These are phyloP conservation scores for Rubroboletus pulcherrimus DNA, from an alignment of 768 basidiomycete genomes.

Conservation along the genomic window DNA sequence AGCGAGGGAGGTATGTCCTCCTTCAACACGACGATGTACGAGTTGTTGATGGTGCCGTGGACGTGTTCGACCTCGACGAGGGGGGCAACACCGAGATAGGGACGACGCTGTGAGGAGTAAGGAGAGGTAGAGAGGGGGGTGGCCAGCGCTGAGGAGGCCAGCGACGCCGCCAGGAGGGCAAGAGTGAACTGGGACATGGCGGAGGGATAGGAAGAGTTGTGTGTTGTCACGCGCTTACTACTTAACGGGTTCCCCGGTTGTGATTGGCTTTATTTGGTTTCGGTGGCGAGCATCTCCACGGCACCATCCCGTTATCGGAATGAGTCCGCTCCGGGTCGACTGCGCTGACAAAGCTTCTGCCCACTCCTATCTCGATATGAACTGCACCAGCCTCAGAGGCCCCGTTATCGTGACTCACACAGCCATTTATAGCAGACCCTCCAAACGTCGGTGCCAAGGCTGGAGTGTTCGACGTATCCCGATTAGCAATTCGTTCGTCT, in stretches of 20 bases:
- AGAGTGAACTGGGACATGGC: slow-evolving; percentile 34
- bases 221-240: slow-evolving; percentile 11
- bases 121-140: slow-evolving; percentile 44
- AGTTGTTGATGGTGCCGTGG: slow-evolving; percentile 76
- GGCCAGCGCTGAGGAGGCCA: slow-evolving; percentile 35
- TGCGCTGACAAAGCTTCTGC: not conserved
- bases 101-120: slow-evolving; percentile 34
- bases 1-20: slow-evolving; percentile 53
- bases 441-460: too few relatives aligned
- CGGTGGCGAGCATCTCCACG: slow-evolving; percentile 17
- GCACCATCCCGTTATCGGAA: not conserved
- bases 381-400: too few relatives aligned
- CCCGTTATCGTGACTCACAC: not conserved
- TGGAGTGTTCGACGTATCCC: not conserved
- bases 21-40: slow-evolving; percentile 93
- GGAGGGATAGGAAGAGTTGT: slow-evolving; percentile 17
- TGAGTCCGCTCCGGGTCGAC: not conserved
- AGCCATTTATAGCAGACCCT: not conserved
- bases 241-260: slow-evolving; percentile 18
- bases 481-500: not conserved
- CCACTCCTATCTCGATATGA: not conserved
- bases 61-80: slow-evolving; percentile 55
- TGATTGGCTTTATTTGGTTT: slow-evolving; percentile 29
- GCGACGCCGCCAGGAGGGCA: slow-evolving; percentile 36
- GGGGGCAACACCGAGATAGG: slow-evolving; percentile 56